A percentile compares a stretch with the other conserved stretches of the same genome.
Evolutionary conservation across 2,329 filamentous ascomycete genomes (phyloP).

Genomic region (Ophiostoma sp.): DNA sequence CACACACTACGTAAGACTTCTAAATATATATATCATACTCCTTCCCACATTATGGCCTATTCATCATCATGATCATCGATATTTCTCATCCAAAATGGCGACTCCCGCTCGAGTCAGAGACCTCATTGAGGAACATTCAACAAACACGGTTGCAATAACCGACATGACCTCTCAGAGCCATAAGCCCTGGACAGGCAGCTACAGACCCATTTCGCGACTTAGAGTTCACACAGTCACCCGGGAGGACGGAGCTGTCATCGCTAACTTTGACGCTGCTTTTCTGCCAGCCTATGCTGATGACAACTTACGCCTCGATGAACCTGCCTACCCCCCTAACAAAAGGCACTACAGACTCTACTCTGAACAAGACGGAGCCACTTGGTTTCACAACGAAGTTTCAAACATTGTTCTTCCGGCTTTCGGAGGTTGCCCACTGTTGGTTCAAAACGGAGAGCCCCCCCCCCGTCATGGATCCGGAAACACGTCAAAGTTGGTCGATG

Average conservation of each 20-base stretch:
- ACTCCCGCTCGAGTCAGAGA: not conserved
- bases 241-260: not conserved
- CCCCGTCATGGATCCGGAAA: not conserved
- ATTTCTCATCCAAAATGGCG: not conserved
- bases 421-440: not conserved
- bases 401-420: slow-evolving; percentile 2
- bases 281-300: not conserved
- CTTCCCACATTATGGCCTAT: too few relatives aligned
- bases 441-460: not conserved
- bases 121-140: not conserved
- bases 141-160: not conserved
- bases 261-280: not conserved
- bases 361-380: not conserved
- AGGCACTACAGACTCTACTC: not conserved
- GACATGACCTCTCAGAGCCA: not conserved
- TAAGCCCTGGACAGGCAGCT: not conserved
- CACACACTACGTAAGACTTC: too few relatives aligned
- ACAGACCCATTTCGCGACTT: not conserved
- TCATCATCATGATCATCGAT: too few relatives aligned
- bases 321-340: not conserved
- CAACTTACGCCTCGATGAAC: not conserved
- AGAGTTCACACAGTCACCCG: not conserved
- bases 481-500: not conserved
- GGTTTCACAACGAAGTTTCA: not conserved
- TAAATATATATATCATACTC: too few relatives aligned